Evolutionary conservation across 495 filamentous ascomycete genomes (phyloP).

Genomic region (Lasiosphaeria ovina): DNA sequence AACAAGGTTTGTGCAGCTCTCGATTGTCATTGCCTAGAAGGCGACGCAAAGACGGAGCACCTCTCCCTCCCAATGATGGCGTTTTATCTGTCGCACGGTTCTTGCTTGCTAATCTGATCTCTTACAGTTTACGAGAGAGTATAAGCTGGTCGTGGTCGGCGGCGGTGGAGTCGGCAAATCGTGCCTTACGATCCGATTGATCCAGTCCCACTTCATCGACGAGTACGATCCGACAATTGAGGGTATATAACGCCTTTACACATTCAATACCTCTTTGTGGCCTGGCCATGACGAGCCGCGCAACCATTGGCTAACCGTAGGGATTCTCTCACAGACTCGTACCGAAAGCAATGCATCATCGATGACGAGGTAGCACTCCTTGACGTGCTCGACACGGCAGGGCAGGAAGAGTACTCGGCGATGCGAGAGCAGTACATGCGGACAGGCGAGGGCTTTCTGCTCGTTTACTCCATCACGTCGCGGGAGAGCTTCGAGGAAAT

Average conservation of each 20-base stretch:
- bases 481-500: conserved; percentile 98
- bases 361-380: conserved; percentile 96
- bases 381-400: conserved; percentile 96
- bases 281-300: background rate
- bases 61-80: too few relatives aligned
- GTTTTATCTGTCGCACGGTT: background rate
- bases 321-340: conserved; percentile 68
- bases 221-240: conserved; percentile 99
- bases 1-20: conserved; percentile 1
- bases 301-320: background rate
- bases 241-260: conserved; percentile 56
- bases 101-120: background rate
- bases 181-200: conserved; percentile 98
- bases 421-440: conserved; percentile 99
- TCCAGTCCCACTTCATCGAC: conserved; percentile 98
- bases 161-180: conserved; percentile 99
- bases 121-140: conserved; percentile 91
- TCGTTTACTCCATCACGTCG: conserved; percentile 97
- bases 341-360: conserved; percentile 99
- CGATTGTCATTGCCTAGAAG: background rate
- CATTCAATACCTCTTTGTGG: background rate
- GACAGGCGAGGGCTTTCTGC: conserved; percentile 95
- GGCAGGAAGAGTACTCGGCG: conserved; percentile 98
- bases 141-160: conserved; percentile 97
- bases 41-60: background rate